Evolutionary conservation across 2,329 filamentous ascomycete species (phyloP).

Genomic region (Didymella pomorum): DNA sequence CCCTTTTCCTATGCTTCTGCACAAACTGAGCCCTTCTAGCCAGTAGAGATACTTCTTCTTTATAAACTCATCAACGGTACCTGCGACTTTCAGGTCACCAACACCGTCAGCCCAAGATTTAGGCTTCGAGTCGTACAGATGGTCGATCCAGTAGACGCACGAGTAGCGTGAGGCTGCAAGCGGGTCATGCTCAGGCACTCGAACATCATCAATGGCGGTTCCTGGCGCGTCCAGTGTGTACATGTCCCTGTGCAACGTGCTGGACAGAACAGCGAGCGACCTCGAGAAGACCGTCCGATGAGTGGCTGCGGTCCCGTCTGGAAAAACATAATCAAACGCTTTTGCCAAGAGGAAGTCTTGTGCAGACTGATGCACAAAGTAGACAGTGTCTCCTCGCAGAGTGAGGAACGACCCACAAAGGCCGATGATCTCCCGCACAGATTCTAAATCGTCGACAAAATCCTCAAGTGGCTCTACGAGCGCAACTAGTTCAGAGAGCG

Average conservation of each 20-base stretch:
- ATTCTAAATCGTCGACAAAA: not conserved
- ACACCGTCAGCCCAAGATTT: no score
- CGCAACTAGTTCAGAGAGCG: not conserved
- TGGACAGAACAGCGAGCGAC: not conserved
- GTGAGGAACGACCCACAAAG: not conserved
- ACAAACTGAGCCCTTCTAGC: no score
- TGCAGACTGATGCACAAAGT: not conserved
- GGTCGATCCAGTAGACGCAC: not conserved
- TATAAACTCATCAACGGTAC: no score
- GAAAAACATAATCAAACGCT: not conserved
- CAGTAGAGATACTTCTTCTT: no score
- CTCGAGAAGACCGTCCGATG: not conserved
- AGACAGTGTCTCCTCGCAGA: not conserved
- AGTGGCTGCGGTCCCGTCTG: not conserved
- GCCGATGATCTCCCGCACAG: not conserved
- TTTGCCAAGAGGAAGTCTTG: not conserved
- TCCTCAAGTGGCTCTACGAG: not conserved
- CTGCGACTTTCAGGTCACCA: no score
- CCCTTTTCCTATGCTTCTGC: no score
- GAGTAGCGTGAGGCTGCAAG: not conserved
- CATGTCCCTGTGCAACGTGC: not conserved
- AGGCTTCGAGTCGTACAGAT: not conserved
- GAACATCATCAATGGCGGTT: not conserved
- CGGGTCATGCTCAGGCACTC: not conserved
- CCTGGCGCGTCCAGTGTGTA: not conserved